A percentile compares a stretch with the other conserved stretches of the same genome.
phyloP scores from a whole-genome alignment of 192 early-diverging fungal genomes.

The Entomortierella parvispora region DNA sequence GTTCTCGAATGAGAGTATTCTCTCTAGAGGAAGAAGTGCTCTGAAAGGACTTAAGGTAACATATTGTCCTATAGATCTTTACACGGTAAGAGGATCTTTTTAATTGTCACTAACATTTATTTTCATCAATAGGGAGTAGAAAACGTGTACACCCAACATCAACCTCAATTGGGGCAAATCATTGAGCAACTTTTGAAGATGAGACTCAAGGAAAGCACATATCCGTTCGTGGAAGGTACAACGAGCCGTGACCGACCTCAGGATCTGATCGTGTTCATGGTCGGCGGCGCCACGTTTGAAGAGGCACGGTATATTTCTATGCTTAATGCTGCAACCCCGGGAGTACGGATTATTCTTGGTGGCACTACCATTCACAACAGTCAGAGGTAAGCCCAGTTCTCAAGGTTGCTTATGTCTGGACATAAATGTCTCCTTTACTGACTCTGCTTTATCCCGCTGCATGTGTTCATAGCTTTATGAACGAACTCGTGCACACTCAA shows the following conservation, averaged over 20 bases:
- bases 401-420: background rate
- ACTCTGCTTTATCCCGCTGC: too few species aligned
- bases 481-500: slow-evolving; percentile 21
- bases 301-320: slow-evolving; percentile 89
- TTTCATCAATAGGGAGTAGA: slow-evolving; percentile 79
- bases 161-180: slow-evolving; percentile 83
- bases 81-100: background rate
- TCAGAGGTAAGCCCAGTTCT: slow-evolving; percentile 57
- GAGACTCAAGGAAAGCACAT: slow-evolving; percentile 75
- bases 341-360: slow-evolving; percentile 88
- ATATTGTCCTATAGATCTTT: background rate
- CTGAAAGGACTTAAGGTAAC: slow-evolving; percentile 91
- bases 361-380: slow-evolving; percentile 91
- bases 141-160: slow-evolving; percentile 98
- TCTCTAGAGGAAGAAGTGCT: slow-evolving; percentile 86
- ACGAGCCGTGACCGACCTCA: slow-evolving; percentile 72
- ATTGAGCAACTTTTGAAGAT: slow-evolving; percentile 86
- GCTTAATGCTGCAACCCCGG: slow-evolving; percentile 82
- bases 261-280: slow-evolving; percentile 95
- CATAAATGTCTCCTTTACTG: background rate
- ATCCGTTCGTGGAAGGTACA: slow-evolving; percentile 82
- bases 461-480: slow-evolving; percentile 16
- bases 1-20: slow-evolving; percentile 88
- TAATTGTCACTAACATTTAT: background rate
- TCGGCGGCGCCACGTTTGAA: slow-evolving; percentile 95